Percentiles rank a stretch among this genome's conserved stretches.
Conservation (phyloP, 345 rosid species). For the Carallia brachiata region DNA sequence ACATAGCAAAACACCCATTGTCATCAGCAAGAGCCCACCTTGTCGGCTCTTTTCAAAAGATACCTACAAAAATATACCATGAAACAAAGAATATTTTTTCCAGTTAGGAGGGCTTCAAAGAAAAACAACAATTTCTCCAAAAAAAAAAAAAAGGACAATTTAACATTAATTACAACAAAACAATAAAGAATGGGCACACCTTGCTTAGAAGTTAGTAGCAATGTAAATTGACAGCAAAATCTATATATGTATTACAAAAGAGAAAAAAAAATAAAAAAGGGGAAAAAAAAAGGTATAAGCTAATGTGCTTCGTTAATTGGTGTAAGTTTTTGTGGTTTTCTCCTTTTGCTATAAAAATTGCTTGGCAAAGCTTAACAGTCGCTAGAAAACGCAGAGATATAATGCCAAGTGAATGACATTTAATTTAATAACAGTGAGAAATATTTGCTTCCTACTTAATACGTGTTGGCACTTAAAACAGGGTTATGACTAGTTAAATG, state of each 20-base stretch:
- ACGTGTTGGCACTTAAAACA: neutral
- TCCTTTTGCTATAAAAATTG: neutral
- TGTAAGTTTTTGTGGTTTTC: no score
- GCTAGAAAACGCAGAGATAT: no score
- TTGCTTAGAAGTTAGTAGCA: slow-evolving; percentile 8
- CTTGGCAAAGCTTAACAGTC: neutral
- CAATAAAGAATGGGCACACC: neutral
- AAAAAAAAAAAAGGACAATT: slow-evolving; percentile 2
- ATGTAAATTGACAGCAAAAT: slow-evolving; percentile 5
- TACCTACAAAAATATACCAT: neutral
- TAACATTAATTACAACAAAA: neutral
- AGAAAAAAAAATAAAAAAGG: neutral
- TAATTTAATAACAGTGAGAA: no score
- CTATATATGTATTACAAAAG: neutral
- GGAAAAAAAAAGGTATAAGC: neutral
- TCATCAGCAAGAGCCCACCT: slow-evolving; percentile 2
- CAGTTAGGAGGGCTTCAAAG: neutral
- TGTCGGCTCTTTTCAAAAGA: slow-evolving; percentile 4
- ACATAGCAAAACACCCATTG: neutral
- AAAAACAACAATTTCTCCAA: neutral
- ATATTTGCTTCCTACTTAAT: neutral
- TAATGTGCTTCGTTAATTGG: neutral
- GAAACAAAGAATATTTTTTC: neutral
- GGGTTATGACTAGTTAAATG: neutral
- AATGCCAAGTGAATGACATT: no score